Evolutionary conservation across 2,329 filamentous ascomycete species (phyloP).

Genomic region (Rhynchosporium agropyri): DNA sequence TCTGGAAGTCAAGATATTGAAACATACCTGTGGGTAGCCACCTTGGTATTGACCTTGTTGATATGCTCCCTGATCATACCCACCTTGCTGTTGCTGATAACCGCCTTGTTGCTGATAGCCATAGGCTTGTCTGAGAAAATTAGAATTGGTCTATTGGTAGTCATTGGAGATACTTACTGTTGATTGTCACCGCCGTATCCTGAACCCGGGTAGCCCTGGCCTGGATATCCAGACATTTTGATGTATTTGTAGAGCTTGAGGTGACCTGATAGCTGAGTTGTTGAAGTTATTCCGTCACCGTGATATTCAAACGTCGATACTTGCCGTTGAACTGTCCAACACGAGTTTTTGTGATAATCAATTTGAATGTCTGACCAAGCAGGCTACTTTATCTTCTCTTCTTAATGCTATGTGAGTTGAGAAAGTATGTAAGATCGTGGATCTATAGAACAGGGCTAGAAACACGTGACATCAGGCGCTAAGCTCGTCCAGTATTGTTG

Average conservation of each 20-base stretch:
- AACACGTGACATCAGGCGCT: too few species aligned
- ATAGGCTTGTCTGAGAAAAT: conserved; percentile 17
- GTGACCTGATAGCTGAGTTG: not conserved
- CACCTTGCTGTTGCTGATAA: conserved; percentile 9
- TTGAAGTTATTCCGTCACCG: too few species aligned
- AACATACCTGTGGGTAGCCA: conserved; percentile 15
- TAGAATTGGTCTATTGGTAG: not conserved
- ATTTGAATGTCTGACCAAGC: too few species aligned
- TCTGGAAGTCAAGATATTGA: too few species aligned
- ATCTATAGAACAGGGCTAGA: too few species aligned
- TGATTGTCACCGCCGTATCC: conserved; percentile 10
- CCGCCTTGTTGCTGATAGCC: conserved; percentile 16
- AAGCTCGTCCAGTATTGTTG: too few species aligned
- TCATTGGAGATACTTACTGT: not conserved
- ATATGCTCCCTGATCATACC: conserved; percentile 1
- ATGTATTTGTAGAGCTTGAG: not conserved
- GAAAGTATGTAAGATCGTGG: too few species aligned
- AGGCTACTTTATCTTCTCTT: too few species aligned
- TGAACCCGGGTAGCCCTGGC: not conserved
- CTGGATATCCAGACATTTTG: conserved; percentile 21
- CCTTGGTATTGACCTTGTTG: conserved; percentile 7
- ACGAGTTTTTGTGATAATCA: too few species aligned
- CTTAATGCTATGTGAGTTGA: too few species aligned
- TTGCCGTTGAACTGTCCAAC: too few species aligned
- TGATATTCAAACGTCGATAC: too few species aligned